Evolutionary conservation across 805 yeast species (phyloP).

Genomic region (Blastobotrys chiropterorum): DNA sequence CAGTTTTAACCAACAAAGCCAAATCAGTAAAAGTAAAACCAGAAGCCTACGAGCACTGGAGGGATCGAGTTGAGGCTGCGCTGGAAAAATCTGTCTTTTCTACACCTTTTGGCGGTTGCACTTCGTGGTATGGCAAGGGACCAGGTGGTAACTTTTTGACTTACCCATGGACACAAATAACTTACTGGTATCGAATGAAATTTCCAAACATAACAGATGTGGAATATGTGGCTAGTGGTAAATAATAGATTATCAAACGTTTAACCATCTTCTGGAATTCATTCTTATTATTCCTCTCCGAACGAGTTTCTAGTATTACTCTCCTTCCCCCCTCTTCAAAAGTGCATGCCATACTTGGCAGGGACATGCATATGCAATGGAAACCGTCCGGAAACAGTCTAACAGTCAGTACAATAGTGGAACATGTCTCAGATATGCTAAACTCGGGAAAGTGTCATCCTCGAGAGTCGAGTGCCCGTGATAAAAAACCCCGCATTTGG

Average conservation of each 20-base stretch:
- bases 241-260: not conserved
- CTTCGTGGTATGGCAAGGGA: conserved; percentile 14
- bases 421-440: no score
- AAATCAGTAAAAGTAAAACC: conserved; percentile 10
- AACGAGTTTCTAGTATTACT: no score
- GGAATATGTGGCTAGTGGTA: not conserved
- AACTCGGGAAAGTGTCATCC: no score
- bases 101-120: conserved; percentile 14
- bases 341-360: no score
- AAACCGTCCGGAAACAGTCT: no score
- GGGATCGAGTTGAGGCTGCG: conserved; percentile 5
- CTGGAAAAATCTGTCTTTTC: conserved; percentile 9
- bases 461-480: not conserved
- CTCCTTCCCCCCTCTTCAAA: no score
- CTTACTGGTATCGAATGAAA: conserved; percentile 13
- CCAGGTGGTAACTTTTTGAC: conserved; percentile 13
- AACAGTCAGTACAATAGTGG: no score
- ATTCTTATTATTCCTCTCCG: no score
- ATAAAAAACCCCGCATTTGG: not conserved
- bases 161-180: conserved; percentile 17
- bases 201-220: conserved; percentile 8
- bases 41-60: conserved; percentile 16
- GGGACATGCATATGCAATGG: no score
- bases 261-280: no score
- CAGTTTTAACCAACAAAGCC: conserved; percentile 11